Evolutionary conservation across 1,284 basidiomycete genomes (phyloP).

Genomic region (Bjerkandera adusta): DNA sequence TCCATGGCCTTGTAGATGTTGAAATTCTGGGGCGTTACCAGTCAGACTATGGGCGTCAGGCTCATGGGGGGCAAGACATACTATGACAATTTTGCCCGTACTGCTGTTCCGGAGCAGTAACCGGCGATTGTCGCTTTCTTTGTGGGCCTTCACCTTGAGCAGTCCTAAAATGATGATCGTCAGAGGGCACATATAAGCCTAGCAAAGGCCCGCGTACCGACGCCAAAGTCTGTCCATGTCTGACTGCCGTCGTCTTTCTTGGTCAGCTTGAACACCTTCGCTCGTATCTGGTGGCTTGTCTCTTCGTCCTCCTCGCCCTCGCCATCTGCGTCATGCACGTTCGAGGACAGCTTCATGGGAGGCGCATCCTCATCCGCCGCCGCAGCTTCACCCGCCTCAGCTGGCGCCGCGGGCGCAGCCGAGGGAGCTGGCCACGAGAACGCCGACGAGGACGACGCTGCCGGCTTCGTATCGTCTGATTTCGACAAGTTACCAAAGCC

Average conservation of each 20-base stretch:
- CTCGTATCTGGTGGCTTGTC: slow-evolving; percentile 57
- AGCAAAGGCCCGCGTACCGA: slow-evolving; percentile 42
- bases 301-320: slow-evolving; percentile 83
- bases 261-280: slow-evolving; percentile 63
- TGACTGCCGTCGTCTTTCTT: slow-evolving; percentile 46
- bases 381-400: slow-evolving; percentile 8
- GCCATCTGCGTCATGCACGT: slow-evolving; percentile 63
- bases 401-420: slow-evolving; percentile 24
- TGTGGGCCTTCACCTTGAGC: slow-evolving; percentile 70
- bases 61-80: slow-evolving; percentile 34
- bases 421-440: slow-evolving; percentile 32
- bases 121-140: slow-evolving; percentile 51
- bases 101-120: slow-evolving; percentile 66
- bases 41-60: background rate
- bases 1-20: slow-evolving; percentile 54
- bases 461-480: slow-evolving; percentile 22
- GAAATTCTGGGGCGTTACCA: slow-evolving; percentile 60
- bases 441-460: slow-evolving; percentile 17
- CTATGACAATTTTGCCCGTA: slow-evolving; percentile 71
- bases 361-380: slow-evolving; percentile 34
- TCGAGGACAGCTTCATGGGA: slow-evolving; percentile 35
- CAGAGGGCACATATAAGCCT: slow-evolving; percentile 1
- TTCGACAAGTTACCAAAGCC: slow-evolving; percentile 43
- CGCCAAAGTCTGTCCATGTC: slow-evolving; percentile 60
- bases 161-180: slow-evolving; percentile 47